Percentiles rank a stretch among this genome's conserved stretches.
Evolutionary conservation across 192 early-diverging fungal genomes (phyloP).

Genomic region (Coemansia sp.): DNA sequence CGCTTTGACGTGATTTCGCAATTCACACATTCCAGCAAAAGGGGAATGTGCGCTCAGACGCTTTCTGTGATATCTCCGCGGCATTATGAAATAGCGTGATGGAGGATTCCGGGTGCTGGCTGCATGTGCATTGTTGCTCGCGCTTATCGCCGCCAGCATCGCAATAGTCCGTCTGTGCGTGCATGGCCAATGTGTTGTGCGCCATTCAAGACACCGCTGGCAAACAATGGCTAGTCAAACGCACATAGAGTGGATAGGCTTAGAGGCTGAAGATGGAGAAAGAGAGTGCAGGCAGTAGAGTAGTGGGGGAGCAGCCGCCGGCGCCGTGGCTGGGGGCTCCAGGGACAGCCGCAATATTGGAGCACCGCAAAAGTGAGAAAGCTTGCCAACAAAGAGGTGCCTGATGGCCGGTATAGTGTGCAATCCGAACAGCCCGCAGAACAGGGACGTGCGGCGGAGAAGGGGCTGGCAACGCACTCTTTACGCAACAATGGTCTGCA

Average conservation of each 20-base stretch:
- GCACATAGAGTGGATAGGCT: neutral
- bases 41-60: conserved; percentile 12
- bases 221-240: conserved; percentile 7
- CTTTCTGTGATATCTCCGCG: conserved; percentile 2
- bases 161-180: conserved; percentile 22
- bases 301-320: neutral
- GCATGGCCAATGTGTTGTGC: conserved; percentile 4
- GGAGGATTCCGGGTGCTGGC: neutral
- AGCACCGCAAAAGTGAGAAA: neutral
- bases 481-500: conserved; percentile 18
- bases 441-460: neutral
- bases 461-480: neutral
- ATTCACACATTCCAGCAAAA: neutral
- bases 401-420: conserved; percentile 10
- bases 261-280: neutral
- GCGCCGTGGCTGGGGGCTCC: neutral
- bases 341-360: neutral
- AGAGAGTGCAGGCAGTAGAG: neutral
- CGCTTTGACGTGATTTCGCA: conserved; percentile 5
- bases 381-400: neutral
- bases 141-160: neutral
- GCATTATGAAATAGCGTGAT: conserved; percentile 8
- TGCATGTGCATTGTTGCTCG: neutral
- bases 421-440: conserved; percentile 3
- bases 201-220: neutral